These are phyloP conservation scores for Rutstroemia sydowiana DNA, from an alignment of 2,329 filamentous ascomycete species.

Conservation along the genomic window DNA sequence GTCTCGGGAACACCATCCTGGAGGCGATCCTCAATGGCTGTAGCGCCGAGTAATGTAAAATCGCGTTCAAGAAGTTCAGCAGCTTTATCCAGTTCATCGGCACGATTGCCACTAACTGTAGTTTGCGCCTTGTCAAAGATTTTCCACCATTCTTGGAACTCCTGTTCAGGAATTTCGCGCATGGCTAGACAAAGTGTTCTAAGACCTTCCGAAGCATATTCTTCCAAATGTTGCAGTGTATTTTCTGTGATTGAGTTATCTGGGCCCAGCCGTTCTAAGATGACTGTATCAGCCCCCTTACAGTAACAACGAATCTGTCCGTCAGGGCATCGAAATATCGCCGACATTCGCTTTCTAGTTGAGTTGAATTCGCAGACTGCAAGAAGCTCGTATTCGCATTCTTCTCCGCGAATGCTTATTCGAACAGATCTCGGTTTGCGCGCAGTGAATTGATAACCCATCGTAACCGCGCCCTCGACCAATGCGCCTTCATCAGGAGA, in stretches of 20 bases:
- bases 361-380: constrained; percentile 99
- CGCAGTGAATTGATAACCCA: constrained; percentile 87
- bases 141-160: constrained; percentile 79
- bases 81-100: constrained; percentile 93
- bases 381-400: constrained; percentile 79
- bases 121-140: constrained; percentile 84
- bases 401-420: constrained; percentile 65
- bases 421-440: constrained; percentile 85
- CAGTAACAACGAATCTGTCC: constrained; percentile 90
- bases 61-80: constrained; percentile 92
- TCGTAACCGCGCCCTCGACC: constrained; percentile 76
- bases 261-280: constrained; percentile 78
- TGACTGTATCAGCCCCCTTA: constrained; percentile 97
- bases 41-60: constrained; percentile 85
- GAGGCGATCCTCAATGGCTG: constrained; percentile 92
- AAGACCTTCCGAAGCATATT: constrained; percentile 93
- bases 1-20: constrained; percentile 98
- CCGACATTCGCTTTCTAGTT: constrained; percentile 93
- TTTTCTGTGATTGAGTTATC: constrained; percentile 81
- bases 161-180: constrained; percentile 83
- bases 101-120: constrained; percentile 84
- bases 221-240: constrained; percentile 94
- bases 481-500: constrained; percentile 97
- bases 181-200: constrained; percentile 91
- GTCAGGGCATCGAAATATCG: constrained; percentile 92